Conservation (phyloP, 257 asterid species). For the Lithospermum erythrorhizon region DNA sequence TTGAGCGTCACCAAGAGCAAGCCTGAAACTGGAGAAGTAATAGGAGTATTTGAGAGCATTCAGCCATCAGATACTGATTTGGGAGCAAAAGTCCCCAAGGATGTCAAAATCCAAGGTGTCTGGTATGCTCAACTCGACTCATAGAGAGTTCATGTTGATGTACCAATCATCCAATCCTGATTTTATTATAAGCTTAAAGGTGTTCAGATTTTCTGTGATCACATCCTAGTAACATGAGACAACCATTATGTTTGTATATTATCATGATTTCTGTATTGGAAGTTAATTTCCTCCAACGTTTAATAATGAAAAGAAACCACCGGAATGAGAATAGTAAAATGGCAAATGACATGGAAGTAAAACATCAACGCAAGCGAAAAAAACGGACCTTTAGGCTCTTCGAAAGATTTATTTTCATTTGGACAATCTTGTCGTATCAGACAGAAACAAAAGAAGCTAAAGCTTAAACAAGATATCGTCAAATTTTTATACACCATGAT, state of each 20-base stretch:
- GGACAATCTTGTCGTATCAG: too few relatives aligned
- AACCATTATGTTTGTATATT: slow-evolving; percentile 39
- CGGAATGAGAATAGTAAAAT: not conserved
- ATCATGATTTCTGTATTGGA: slow-evolving; percentile 1
- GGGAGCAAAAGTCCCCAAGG: slow-evolving; percentile 92
- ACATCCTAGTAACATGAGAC: slow-evolving; percentile 21
- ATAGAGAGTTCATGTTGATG: slow-evolving; percentile 15
- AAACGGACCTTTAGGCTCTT: too few relatives aligned
- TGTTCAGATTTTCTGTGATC: slow-evolving; percentile 21
- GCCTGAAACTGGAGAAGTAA: slow-evolving; percentile 91
- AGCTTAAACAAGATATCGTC: too few relatives aligned
- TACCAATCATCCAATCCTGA: slow-evolving; percentile 21
- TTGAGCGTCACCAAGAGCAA: slow-evolving; percentile 70
- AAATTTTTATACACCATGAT: too few relatives aligned
- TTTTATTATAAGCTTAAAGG: slow-evolving; percentile 31
- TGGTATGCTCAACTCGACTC: slow-evolving; percentile 95
- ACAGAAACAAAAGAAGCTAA: too few relatives aligned
- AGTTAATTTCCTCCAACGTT: not conserved
- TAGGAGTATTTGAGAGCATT: slow-evolving; percentile 89
- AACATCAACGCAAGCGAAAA: not conserved
- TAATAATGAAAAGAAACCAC: not conserved
- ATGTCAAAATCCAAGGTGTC: slow-evolving; percentile 86
- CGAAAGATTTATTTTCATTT: too few relatives aligned
- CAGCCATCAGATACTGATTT: slow-evolving; percentile 97
- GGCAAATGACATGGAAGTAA: not conserved